Evolutionary conservation across 2,329 filamentous ascomycete species (phyloP).

Genomic region (Reticulascus tulasneorum): DNA sequence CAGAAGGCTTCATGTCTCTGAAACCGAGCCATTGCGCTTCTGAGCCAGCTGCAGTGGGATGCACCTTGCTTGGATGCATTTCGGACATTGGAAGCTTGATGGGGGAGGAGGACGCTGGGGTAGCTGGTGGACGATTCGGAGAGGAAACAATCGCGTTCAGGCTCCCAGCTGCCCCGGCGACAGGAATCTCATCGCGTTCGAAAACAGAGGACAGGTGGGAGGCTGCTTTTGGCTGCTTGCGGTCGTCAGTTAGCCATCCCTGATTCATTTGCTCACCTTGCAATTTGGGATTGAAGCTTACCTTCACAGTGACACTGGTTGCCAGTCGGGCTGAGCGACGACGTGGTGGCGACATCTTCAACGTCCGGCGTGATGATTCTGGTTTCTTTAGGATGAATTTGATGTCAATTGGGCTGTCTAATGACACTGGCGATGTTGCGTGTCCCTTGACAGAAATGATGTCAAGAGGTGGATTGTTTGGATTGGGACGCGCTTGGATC

Average conservation of each 20-base stretch:
- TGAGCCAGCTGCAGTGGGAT: slow-evolving; percentile 72
- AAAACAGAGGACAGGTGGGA: slow-evolving; percentile 36
- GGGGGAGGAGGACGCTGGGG: slow-evolving; percentile 62
- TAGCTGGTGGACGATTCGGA: slow-evolving; percentile 32
- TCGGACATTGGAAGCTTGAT: slow-evolving; percentile 71
- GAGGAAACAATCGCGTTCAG: slow-evolving; percentile 30
- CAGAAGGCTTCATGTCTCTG: slow-evolving; percentile 62
- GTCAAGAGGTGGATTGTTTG: no score
- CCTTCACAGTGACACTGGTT: slow-evolving; percentile 27
- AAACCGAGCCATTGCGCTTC: slow-evolving; percentile 82
- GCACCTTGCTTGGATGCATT: slow-evolving; percentile 87
- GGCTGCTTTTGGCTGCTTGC: slow-evolving; percentile 21
- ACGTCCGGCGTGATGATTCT: slow-evolving; percentile 3
- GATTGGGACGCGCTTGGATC: no score
- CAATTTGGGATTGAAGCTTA: slow-evolving; percentile 21
- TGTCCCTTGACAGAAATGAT: no score
- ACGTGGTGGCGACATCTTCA: slow-evolving; percentile 36
- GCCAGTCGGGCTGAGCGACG: slow-evolving; percentile 42
- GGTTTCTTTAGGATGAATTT: slow-evolving; percentile 1
- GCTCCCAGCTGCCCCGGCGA: slow-evolving; percentile 21
- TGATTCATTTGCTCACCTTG: slow-evolving; percentile 6
- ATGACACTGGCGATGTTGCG: no score
- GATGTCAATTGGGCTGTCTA: no score
- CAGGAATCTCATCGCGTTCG: slow-evolving; percentile 37
- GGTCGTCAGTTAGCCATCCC: slow-evolving; percentile 8